A percentile compares a stretch with the other conserved stretches of the same genome.
These are phyloP conservation scores for Ulvella scutata DNA, from an alignment of 139 green algal species.

Conservation along the genomic window DNA sequence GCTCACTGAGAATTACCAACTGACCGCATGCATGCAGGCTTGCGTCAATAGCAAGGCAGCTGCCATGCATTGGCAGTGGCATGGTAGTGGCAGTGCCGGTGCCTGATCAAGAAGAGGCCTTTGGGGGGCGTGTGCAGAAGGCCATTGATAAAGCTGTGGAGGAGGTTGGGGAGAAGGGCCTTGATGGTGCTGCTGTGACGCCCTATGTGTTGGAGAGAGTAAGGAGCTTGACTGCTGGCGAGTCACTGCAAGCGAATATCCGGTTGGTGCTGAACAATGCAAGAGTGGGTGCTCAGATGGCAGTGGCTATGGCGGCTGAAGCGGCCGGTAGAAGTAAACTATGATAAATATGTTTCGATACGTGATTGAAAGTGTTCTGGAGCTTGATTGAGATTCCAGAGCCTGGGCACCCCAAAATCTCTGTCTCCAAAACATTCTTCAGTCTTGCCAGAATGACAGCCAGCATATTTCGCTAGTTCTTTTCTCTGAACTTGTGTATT, in stretches of 20 bases:
- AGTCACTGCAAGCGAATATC: constrained; percentile 83
- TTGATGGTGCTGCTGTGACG: constrained; percentile 66
- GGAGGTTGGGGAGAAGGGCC: constrained; percentile 35
- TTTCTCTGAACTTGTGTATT: too few species aligned
- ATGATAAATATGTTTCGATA: too few species aligned
- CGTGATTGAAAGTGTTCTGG: too few species aligned
- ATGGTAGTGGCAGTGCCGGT: constrained; percentile 54
- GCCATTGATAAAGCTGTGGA: constrained; percentile 51
- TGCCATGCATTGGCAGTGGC: neutral
- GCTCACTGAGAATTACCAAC: too few species aligned
- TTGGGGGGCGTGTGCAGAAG: constrained; percentile 41
- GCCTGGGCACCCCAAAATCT: too few species aligned
- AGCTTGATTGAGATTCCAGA: too few species aligned
- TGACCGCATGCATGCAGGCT: neutral
- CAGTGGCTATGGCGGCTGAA: constrained; percentile 21
- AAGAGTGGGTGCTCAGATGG: constrained; percentile 54
- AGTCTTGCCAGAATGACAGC: too few species aligned
- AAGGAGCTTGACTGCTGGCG: constrained; percentile 53
- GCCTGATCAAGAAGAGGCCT: constrained; percentile 28
- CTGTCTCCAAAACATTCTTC: too few species aligned
- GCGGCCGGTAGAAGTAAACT: neutral
- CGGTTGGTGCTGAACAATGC: constrained; percentile 91
- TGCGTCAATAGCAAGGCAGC: neutral
- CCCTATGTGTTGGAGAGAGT: constrained; percentile 84
- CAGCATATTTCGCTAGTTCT: too few species aligned